A percentile compares a stretch with the other conserved stretches of the same genome.
phyloP scores from a whole-genome alignment of 768 basidiomycete genomes.

The Podaxis carcinomalis region DNA sequence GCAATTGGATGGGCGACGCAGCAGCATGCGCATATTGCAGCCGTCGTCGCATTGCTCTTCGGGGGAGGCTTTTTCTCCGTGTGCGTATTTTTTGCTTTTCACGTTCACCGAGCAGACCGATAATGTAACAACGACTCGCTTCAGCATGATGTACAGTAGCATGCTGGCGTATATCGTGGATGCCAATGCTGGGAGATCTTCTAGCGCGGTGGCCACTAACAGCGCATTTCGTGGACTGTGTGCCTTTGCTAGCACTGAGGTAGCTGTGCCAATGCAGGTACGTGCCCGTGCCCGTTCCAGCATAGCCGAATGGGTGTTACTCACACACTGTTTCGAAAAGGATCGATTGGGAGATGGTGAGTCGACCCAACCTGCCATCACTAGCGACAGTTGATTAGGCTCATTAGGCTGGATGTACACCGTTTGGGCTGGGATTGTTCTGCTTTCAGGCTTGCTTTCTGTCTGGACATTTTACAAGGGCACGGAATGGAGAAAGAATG shows the following conservation, averaged over 20 bases:
- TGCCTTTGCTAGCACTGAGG: conserved; percentile 15
- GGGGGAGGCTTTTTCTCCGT: conserved; percentile 68
- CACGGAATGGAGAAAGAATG: conserved; percentile 49
- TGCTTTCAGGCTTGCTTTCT: conserved; percentile 51
- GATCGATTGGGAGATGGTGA: conserved; percentile 71
- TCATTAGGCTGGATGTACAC: conserved; percentile 60
- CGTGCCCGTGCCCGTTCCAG: neutral
- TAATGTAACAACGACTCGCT: neutral
- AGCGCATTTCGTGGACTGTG: conserved; percentile 15
- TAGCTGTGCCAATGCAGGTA: conserved; percentile 17
- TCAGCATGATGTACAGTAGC: conserved; percentile 14
- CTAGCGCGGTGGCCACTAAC: conserved; percentile 16
- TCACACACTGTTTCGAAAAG: conserved; percentile 23
- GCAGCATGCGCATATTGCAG: conserved; percentile 57
- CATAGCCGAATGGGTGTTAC: neutral
- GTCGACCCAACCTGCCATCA: neutral
- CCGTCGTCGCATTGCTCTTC: conserved; percentile 68
- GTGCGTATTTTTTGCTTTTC: conserved; percentile 28
- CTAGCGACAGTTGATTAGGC: neutral
- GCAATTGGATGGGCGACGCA: conserved; percentile 50
- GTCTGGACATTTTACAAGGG: conserved; percentile 59
- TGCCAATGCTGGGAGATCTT: conserved; percentile 17
- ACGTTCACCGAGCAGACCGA: neutral
- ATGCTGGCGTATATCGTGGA: conserved; percentile 18
- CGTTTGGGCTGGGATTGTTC: conserved; percentile 48